phyloP scores from a whole-genome alignment of 75 land plant genomes.

The Sequoia sempervirens region DNA sequence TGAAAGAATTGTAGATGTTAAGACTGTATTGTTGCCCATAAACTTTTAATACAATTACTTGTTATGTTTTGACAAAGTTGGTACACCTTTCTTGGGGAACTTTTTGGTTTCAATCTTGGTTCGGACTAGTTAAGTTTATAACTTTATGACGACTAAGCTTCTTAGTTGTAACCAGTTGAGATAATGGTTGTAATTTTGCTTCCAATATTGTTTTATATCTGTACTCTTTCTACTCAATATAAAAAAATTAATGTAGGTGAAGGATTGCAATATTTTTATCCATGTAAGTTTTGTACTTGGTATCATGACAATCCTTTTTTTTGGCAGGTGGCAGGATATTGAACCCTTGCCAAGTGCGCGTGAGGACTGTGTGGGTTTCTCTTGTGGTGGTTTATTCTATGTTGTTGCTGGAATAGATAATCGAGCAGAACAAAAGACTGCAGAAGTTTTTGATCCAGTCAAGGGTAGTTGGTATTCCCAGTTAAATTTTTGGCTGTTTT shows the following conservation, averaged over 20 bases:
- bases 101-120: too few relatives aligned
- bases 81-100: too few relatives aligned
- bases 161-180: too few relatives aligned
- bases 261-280: neutral
- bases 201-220: too few relatives aligned
- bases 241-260: neutral
- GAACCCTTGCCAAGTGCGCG: constrained; percentile 25
- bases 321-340: constrained; percentile 29
- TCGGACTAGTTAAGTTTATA: too few relatives aligned
- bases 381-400: constrained; percentile 16
- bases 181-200: too few relatives aligned
- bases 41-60: too few relatives aligned
- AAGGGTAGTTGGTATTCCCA: constrained; percentile 15
- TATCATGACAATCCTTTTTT: neutral
- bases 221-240: too few relatives aligned
- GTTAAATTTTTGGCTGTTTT: constrained; percentile 23
- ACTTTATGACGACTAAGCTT: too few relatives aligned
- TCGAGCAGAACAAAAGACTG: constrained; percentile 13
- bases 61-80: too few relatives aligned
- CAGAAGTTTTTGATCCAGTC: constrained; percentile 22
- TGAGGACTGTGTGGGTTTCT: constrained; percentile 25
- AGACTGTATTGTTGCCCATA: too few relatives aligned
- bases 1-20: too few relatives aligned
- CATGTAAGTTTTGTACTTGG: neutral
- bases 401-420: constrained; percentile 23